phyloP scores from a whole-genome alignment of 2,329 filamentous ascomycete genomes.

The Cylindrodendrum hubeiense region DNA sequence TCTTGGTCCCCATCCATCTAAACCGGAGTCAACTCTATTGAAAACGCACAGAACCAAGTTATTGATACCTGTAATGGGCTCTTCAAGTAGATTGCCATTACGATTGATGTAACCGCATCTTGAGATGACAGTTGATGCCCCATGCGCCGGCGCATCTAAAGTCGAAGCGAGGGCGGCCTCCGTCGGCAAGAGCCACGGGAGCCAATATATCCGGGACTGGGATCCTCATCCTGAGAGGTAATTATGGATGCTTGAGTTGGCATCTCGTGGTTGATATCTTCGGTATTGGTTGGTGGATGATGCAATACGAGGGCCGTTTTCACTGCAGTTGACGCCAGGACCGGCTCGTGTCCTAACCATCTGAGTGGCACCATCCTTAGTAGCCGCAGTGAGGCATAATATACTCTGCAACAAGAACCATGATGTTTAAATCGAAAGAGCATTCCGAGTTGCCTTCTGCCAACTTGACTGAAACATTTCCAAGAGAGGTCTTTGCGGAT shows the following conservation, averaged over 20 bases:
- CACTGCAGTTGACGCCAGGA: not conserved
- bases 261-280: not conserved
- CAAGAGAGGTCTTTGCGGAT: not conserved
- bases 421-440: too few species aligned
- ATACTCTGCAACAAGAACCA: too few species aligned
- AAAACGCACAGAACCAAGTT: not conserved
- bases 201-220: not conserved
- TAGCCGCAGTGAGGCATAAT: too few species aligned
- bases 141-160: not conserved
- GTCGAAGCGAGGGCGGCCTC: not conserved
- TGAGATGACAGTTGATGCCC: slow-evolving; percentile 7
- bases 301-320: not conserved
- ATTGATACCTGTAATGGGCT: slow-evolving; percentile 4
- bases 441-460: not conserved
- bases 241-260: not conserved
- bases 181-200: not conserved
- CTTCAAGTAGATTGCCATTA: slow-evolving; percentile 10
- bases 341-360: not conserved
- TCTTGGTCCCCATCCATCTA: not conserved
- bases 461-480: slow-evolving; percentile 5
- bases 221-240: not conserved
- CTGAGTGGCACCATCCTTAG: not conserved
- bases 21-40: not conserved
- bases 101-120: slow-evolving; percentile 15
- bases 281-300: not conserved